Base-by-base conservation (phyloP, 495 filamentous ascomycete species). In the Aspergillus nanangensis region DNA sequence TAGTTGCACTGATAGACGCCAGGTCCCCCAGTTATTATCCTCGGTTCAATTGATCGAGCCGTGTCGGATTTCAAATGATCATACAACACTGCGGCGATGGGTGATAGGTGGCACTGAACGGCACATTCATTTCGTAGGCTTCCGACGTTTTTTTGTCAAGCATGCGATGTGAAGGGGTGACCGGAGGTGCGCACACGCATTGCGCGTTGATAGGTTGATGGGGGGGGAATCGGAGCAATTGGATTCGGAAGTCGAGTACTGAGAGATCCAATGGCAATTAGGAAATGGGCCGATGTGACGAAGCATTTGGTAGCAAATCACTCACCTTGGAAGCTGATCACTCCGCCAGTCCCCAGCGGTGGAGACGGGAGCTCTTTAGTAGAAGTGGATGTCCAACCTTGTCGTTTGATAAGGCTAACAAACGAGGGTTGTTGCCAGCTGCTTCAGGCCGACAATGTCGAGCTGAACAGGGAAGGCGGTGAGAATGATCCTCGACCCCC, bases 401-500 rank as follows among this genome's bases (percentile, higher is more conserved):
- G 11, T 5, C 25, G 25, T 29, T 29, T 11, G 25, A 29, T 29
- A 29, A 5, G 25, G 11, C 11, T 11, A 29, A 29, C 25, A 5
- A 29, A 11, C 11, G 25, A 29, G 25, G 25, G 7, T 7, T 5
- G 25, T 11, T 11, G 25, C 5, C 11, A 29, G 25, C 25, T 11
- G 7, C 7, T 7, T 29, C 25, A 11, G 25, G 25, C 7, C 25
- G 5, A 29, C 7, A 29, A 29, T 11, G 11, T 29, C 25, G 25
- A 11, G 25, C 25, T 29, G 25, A 29, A 29, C 37, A 19, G 37
- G 18, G 58, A 58, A 61, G 65, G 19, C 32, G 27, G 31, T 54
- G 48, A 48, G 38, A 52, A 19, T 36, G 13, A 40, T 58, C 55
- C 48, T 29, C 48, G 35, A 38, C 54, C 64, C 64, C 66, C 66